Base-by-base conservation (phyloP, 2,329 filamentous ascomycete species). In the Decorospora gaudefroyi region DNA sequence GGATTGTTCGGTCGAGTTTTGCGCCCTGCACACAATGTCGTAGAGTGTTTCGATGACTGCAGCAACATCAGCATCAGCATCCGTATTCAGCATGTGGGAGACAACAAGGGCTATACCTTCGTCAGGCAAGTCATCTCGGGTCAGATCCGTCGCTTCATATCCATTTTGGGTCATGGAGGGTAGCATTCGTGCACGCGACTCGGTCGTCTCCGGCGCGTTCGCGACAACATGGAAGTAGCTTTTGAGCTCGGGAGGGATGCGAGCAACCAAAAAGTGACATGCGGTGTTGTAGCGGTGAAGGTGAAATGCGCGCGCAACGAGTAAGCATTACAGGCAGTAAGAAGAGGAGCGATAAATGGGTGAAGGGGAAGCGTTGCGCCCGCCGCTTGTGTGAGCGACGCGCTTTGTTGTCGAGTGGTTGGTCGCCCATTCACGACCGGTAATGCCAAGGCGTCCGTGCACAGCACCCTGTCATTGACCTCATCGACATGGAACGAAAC, bases 11-110 rank as follows among this genome's bases (percentile, higher is more conserved):
- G 82, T 76, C 19, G 87, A 78, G 27, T 80, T 74, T 71, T 91
- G 83, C 29, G 88, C 90, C 57, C 80, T 78, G 49, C 77, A 75
- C 61, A 95, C 84, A 61, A 96, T 88, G 46, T 86, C 79, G 70
- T 90, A 86, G 45, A 96, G 78, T 50, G 90, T 78, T 50, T 81
- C 79, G 68, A 96, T 87, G 74, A 95, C 91, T 90, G 18, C 22
- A 18, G 13, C 6, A 5, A 13, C 10, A 28, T 61, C 18, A 67
- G 51, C 31, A 42, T 15, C 4, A 4, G 7, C 6, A n/a, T 13
- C 3, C 26, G 21, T 7, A 13, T n/a, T n/a, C n/a, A n/a, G n/a
- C 11, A 32, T 25, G 17, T 6, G 4, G 17, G 25, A 6, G 13
- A 19, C 5, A 29, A 10, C 13, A n/a, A 18, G 10, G 10, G 22